phyloP scores from a whole-genome alignment of 257 asterid species.

The Solanum stenotomum region DNA sequence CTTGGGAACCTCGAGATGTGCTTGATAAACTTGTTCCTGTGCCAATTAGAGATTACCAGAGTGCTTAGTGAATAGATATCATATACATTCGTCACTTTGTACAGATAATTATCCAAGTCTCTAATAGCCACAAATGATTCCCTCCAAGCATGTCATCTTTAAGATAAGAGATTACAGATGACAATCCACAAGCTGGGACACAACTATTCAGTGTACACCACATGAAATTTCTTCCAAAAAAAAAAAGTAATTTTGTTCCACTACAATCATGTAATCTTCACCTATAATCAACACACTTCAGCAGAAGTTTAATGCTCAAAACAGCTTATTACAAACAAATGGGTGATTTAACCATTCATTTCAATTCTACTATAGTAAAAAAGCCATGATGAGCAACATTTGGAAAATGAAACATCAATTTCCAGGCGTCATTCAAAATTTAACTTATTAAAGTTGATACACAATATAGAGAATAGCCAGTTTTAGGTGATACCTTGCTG shows the following conservation, averaged over 20 bases:
- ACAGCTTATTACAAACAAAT: background rate
- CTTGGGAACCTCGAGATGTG: slow-evolving; percentile 40
- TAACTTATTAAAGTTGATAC: background rate
- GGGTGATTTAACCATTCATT: background rate
- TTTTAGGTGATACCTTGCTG: slow-evolving; percentile 48
- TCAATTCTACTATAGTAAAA: background rate
- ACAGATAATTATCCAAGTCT: background rate
- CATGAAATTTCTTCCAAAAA: background rate
- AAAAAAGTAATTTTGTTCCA: background rate
- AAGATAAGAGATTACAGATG: background rate
- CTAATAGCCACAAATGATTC: background rate
- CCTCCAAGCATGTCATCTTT: background rate
- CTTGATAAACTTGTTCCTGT: slow-evolving; percentile 47
- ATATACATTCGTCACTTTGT: background rate
- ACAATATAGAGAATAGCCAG: background rate
- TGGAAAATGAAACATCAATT: background rate
- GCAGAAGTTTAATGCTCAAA: background rate
- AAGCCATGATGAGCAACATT: background rate
- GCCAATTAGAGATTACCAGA: background rate
- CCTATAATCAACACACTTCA: background rate
- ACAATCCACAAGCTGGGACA: background rate
- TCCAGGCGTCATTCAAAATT: background rate
- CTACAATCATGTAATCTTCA: background rate
- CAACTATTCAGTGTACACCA: background rate
- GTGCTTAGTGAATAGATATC: background rate